phyloP scores from a whole-genome alignment of 805 yeast genomes.

The Vanderwaltozyma polyspora region DNA sequence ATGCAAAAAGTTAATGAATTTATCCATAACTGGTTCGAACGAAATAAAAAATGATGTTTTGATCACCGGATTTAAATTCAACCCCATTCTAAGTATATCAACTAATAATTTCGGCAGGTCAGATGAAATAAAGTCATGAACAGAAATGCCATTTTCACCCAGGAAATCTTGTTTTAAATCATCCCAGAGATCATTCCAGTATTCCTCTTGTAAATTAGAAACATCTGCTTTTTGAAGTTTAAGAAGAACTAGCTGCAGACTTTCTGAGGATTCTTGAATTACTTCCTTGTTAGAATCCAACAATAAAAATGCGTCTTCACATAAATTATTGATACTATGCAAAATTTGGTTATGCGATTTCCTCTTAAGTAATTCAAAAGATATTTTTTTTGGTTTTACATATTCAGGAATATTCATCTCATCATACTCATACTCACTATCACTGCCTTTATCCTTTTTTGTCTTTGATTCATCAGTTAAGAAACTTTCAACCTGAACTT shows the following conservation, averaged over 20 bases:
- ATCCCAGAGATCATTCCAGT: constrained; percentile 26
- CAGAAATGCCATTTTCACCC: constrained; percentile 36
- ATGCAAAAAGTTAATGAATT: constrained; percentile 50
- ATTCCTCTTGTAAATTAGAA: not conserved
- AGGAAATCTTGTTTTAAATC: constrained; percentile 28
- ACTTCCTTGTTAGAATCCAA: too few relatives aligned
- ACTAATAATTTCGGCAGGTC: constrained; percentile 39
- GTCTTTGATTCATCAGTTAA: constrained; percentile 7
- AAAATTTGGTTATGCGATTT: not conserved
- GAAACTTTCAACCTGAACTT: too few relatives aligned
- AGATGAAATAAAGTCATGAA: constrained; percentile 64
- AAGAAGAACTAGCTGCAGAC: too few relatives aligned
- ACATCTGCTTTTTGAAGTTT: constrained; percentile 14
- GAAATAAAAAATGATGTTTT: constrained; percentile 35
- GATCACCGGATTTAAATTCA: not conserved
- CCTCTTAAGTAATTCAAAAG: constrained; percentile 11
- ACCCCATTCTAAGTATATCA: constrained; percentile 15
- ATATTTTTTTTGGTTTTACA: constrained; percentile 16
- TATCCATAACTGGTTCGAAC: constrained; percentile 22
- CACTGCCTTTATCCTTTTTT: constrained; percentile 18
- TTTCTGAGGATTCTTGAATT: too few relatives aligned
- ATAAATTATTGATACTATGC: too few relatives aligned
- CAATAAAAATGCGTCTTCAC: too few relatives aligned
- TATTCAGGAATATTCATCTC: constrained; percentile 26
- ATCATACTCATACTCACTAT: constrained; percentile 23